Percentiles rank a stretch among this genome's conserved stretches.
Evolutionary conservation across 345 rosid species (phyloP).

Genomic region (Bruguiera gymnorhiza): DNA sequence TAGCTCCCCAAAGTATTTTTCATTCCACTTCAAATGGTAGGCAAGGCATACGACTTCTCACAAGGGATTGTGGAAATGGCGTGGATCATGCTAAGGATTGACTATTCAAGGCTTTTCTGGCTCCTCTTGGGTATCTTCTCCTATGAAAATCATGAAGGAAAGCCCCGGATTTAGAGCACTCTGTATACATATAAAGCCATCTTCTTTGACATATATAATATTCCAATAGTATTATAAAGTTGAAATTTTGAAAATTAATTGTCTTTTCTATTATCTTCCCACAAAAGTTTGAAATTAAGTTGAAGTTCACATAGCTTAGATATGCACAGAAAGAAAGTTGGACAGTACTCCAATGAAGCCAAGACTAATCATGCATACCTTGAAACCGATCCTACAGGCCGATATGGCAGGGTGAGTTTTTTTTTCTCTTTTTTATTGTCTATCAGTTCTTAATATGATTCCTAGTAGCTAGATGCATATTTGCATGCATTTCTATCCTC

Average conservation of each 20-base stretch:
- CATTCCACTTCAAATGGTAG: constrained; percentile 19
- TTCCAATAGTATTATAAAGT: not conserved
- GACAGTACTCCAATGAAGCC: constrained; percentile 19
- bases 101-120: constrained; percentile 35
- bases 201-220: not conserved
- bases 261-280: not conserved
- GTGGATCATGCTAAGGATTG: constrained; percentile 32
- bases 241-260: not conserved
- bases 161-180: constrained; percentile 25
- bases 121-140: constrained; percentile 35
- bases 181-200: not conserved
- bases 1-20: not conserved
- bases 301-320: not conserved
- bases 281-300: constrained; percentile 1
- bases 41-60: constrained; percentile 19
- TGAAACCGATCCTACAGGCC: constrained; percentile 45
- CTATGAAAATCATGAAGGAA: constrained; percentile 40
- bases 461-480: not conserved
- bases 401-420: constrained; percentile 50
- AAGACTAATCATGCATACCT: constrained; percentile 18
- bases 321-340: constrained; percentile 26
- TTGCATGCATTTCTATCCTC: not conserved
- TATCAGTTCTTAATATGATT: not conserved
- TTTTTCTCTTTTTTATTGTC: too few species aligned
- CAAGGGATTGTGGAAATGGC: constrained; percentile 28